These are phyloP conservation scores for Penicillium soppii DNA, from an alignment of 495 filamentous ascomycete genomes.

Conservation along the genomic window DNA sequence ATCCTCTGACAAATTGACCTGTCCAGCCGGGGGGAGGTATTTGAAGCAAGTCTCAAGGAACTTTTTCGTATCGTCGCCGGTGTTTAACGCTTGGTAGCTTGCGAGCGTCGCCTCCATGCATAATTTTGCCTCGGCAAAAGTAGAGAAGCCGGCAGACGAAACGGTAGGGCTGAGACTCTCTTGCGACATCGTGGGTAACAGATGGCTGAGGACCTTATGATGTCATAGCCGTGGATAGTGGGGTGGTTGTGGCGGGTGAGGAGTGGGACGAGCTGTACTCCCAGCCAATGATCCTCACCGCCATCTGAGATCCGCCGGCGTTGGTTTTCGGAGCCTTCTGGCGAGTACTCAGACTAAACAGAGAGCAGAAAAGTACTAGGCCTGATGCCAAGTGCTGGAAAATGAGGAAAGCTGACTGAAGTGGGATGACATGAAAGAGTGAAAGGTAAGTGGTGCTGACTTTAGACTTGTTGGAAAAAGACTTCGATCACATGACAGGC, in stretches of 20 bases:
- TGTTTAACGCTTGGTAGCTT: conserved; percentile 1
- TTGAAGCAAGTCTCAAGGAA: conserved; percentile 8
- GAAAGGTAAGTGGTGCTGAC: not conserved
- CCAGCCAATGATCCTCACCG: not conserved
- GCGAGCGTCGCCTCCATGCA: not conserved
- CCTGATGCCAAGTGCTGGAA: not conserved
- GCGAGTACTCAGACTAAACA: not conserved
- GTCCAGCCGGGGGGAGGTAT: conserved; percentile 7
- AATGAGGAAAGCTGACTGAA: not conserved
- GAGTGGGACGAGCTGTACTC: not conserved
- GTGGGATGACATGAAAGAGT: not conserved
- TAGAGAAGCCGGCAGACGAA: not conserved
- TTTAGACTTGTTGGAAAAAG: not conserved
- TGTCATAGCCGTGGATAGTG: not conserved
- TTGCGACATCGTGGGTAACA: not conserved
- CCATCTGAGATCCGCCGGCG: not conserved
- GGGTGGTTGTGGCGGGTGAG: not conserved
- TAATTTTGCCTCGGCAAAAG: not conserved
- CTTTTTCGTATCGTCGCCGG: conserved; percentile 10
- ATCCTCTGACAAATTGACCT: conserved; percentile 12
- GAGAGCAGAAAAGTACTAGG: not conserved
- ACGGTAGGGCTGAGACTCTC: not conserved
- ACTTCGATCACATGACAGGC: not conserved
- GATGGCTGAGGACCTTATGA: not conserved
- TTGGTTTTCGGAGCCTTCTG: not conserved